Evolutionary conservation across 176 grass and related monocot species (phyloP).

Genomic region (Eremochloa ophiuroides): DNA sequence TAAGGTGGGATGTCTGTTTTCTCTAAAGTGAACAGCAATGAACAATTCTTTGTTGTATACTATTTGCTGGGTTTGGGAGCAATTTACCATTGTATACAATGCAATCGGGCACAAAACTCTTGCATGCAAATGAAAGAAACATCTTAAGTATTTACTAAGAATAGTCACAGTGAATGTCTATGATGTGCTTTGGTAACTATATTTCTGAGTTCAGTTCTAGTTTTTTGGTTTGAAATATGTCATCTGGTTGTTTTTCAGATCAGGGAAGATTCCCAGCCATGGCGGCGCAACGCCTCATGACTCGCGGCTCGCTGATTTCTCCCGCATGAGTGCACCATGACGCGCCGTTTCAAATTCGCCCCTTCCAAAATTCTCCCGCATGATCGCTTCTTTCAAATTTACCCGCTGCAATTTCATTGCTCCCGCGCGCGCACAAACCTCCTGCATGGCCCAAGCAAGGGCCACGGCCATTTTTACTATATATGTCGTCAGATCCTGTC

Average conservation of each 20-base stretch:
- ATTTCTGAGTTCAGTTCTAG: background rate
- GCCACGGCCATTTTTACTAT: too few relatives aligned
- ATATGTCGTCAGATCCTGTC: too few relatives aligned
- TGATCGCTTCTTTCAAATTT: too few relatives aligned
- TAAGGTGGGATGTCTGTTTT: background rate
- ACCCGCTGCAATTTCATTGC: too few relatives aligned
- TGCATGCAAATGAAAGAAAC: background rate
- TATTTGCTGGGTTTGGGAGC: background rate
- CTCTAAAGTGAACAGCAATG: background rate
- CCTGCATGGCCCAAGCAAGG: too few relatives aligned
- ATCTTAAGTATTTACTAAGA: background rate
- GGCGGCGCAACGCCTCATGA: too few relatives aligned
- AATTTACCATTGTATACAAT: background rate
- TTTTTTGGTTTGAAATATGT: background rate
- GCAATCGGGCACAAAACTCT: background rate
- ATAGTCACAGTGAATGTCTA: background rate
- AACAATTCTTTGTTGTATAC: background rate
- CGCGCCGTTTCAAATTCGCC: too few relatives aligned
- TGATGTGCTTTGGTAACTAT: background rate
- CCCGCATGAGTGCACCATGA: too few relatives aligned
- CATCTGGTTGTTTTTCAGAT: slow-evolving; percentile 38
- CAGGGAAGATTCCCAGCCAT: slow-evolving; percentile 91
- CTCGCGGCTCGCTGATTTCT: too few relatives aligned
- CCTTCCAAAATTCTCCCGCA: too few relatives aligned
- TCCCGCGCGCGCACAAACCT: too few relatives aligned